These are phyloP conservation scores for Rostrohypoxylon terebratum DNA, from an alignment of 495 filamentous ascomycete species.

Conservation along the genomic window DNA sequence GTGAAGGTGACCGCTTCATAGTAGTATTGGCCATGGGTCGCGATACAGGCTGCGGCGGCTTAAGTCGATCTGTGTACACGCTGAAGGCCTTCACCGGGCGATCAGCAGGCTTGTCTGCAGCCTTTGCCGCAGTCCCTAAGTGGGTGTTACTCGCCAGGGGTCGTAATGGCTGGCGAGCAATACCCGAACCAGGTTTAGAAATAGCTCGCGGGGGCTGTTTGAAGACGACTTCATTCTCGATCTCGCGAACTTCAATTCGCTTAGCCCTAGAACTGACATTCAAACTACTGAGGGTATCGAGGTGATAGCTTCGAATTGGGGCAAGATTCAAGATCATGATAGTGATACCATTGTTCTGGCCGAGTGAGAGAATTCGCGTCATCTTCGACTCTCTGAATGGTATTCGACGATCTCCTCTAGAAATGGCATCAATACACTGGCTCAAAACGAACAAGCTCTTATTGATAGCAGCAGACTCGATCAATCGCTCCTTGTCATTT, in stretches of 20 bases:
- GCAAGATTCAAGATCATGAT: slow-evolving; percentile 98
- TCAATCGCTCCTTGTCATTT: slow-evolving; percentile 91
- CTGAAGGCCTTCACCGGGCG: slow-evolving; percentile 84
- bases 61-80: slow-evolving; percentile 80
- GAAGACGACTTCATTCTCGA: slow-evolving; percentile 92
- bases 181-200: slow-evolving; percentile 58
- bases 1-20: slow-evolving; percentile 52
- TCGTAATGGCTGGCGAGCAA: slow-evolving; percentile 79
- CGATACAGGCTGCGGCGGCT: slow-evolving; percentile 54
- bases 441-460: slow-evolving; percentile 95
- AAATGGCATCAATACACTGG: slow-evolving; percentile 96
- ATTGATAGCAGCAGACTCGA: slow-evolving; percentile 98
- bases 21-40: slow-evolving; percentile 52
- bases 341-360: slow-evolving; percentile 95
- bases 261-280: slow-evolving; percentile 97
- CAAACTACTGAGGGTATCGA: slow-evolving; percentile 92
- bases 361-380: slow-evolving; percentile 92
- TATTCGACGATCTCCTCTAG: slow-evolving; percentile 74
- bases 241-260: slow-evolving; percentile 93
- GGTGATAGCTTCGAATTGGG: slow-evolving; percentile 84
- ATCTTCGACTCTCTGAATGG: slow-evolving; percentile 97
- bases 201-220: slow-evolving; percentile 72
- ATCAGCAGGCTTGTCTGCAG: slow-evolving; percentile 65
- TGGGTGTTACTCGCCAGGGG: slow-evolving; percentile 74
- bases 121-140: slow-evolving; percentile 56